phyloP scores from a whole-genome alignment of 2,329 filamentous ascomycete genomes.

The Hawksworthiomyces lignivorus region DNA sequence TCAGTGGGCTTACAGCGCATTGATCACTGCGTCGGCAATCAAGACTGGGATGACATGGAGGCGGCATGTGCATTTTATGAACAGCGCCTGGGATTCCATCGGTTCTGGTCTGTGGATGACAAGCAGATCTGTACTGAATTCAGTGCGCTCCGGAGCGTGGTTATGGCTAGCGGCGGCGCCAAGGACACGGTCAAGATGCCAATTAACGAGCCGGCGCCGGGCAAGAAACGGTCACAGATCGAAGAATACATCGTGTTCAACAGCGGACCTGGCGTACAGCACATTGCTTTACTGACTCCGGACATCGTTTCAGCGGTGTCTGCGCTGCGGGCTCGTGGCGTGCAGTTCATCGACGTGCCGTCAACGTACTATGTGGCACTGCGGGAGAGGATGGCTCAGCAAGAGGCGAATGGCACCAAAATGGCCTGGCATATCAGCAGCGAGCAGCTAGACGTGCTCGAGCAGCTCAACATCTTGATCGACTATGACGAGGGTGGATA shows the following conservation, averaged over 20 bases:
- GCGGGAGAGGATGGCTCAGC: conserved; percentile 61
- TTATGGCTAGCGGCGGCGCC: conserved; percentile 76
- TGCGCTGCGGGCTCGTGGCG: conserved; percentile 74
- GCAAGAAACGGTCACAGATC: conserved; percentile 89
- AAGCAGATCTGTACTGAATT: conserved; percentile 88
- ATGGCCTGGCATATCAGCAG: conserved; percentile 49
- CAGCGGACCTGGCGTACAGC: conserved; percentile 81
- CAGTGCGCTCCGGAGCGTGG: conserved; percentile 78
- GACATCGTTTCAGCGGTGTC: conserved; percentile 74
- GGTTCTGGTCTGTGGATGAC: conserved; percentile 96
- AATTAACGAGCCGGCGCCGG: conserved; percentile 89
- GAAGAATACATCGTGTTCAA: conserved; percentile 92
- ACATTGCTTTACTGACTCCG: conserved; percentile 77
- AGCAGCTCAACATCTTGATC: conserved; percentile 78
- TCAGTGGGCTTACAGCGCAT: conserved; percentile 63
- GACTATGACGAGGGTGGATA: conserved; percentile 94
- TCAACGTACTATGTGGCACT: conserved; percentile 78
- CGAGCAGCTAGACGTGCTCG: conserved; percentile 72
- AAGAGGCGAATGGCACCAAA: conserved; percentile 21
- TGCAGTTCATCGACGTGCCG: conserved; percentile 89
- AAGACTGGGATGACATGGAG: conserved; percentile 86
- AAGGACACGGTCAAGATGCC: conserved; percentile 94
- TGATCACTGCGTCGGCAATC: conserved; percentile 96
- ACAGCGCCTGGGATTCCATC: conserved; percentile 81
- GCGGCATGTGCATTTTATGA: conserved; percentile 69